Conservation (phyloP, 2,329 filamentous ascomycete species). For the Aspergillus sp. region DNA sequence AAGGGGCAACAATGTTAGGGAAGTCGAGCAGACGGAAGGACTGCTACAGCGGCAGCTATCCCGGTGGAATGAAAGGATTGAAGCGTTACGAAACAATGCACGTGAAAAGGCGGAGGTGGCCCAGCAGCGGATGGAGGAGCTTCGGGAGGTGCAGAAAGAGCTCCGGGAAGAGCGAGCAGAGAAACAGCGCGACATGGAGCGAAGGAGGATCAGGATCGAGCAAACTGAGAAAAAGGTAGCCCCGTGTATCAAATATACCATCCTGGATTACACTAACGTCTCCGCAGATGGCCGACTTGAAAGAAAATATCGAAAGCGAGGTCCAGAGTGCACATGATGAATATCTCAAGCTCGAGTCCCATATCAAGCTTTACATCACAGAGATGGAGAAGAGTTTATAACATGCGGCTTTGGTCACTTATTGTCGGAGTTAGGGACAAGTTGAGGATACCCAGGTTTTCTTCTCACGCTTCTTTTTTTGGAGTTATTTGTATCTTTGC, state of each 20-base stretch:
- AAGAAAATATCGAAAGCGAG: slow-evolving; percentile 95
- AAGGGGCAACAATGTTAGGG: slow-evolving; percentile 81
- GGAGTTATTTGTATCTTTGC: slow-evolving; percentile 26
- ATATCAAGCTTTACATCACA: slow-evolving; percentile 95
- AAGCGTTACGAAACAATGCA: slow-evolving; percentile 77
- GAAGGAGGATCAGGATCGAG: slow-evolving; percentile 87
- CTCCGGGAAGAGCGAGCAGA: slow-evolving; percentile 82
- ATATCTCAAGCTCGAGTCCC: slow-evolving; percentile 95
- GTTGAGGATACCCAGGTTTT: slow-evolving; percentile 42
- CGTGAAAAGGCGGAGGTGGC: slow-evolving; percentile 78
- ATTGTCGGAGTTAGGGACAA: slow-evolving; percentile 35
- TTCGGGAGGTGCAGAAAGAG: slow-evolving; percentile 74
- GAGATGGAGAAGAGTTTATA: slow-evolving; percentile 93
- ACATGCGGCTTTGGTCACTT: slow-evolving; percentile 13
- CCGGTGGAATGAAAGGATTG: slow-evolving; percentile 84
- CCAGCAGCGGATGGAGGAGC: slow-evolving; percentile 85
- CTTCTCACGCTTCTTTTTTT: slow-evolving; percentile 23
- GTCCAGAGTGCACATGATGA: slow-evolving; percentile 87
- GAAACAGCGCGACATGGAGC: slow-evolving; percentile 89
- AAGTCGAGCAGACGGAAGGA: slow-evolving; percentile 85
- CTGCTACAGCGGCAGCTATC: slow-evolving; percentile 79
- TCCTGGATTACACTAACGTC: slow-evolving; percentile 20
- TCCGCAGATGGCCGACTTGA: slow-evolving; percentile 87
- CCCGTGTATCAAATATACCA: background rate
- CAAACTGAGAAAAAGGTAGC: slow-evolving; percentile 96